A percentile compares a stretch with the other conserved stretches of the same genome.
Evolutionary conservation across 305 asterid genomes (phyloP).

Genomic region (Fraxinus floribunda): DNA sequence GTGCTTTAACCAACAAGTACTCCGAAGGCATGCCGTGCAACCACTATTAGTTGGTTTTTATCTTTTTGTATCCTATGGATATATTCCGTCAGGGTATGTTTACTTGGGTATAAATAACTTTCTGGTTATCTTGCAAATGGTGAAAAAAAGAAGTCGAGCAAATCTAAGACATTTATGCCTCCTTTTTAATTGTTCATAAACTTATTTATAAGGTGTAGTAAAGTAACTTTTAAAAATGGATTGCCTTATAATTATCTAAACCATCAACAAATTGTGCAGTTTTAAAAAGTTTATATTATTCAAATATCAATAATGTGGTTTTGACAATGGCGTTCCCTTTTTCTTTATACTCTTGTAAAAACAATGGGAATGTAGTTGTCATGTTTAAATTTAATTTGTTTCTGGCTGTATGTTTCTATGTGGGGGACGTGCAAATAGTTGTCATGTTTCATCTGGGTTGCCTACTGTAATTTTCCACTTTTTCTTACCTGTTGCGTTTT

Average conservation of each 20-base stretch:
- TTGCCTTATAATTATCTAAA: not conserved
- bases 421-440: not conserved
- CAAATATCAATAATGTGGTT: not conserved
- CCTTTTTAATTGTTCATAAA: slow-evolving; percentile 17
- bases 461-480: not conserved
- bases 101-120: not conserved
- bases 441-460: not conserved
- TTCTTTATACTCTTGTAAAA: not conserved
- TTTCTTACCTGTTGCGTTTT: not conserved
- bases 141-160: not conserved
- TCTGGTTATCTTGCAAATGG: not conserved
- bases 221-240: not conserved
- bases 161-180: not conserved
- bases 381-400: not conserved
- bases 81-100: not conserved
- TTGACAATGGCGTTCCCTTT: not conserved
- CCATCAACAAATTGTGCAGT: not conserved
- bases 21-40: no score
- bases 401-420: not conserved
- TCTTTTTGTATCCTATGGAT: not conserved
- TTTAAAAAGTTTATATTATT: not conserved
- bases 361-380: not conserved
- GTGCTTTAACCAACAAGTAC: no score
- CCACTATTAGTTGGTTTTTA: not conserved
- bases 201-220: not conserved